Percentiles rank a stretch among this genome's conserved stretches.
phyloP scores from a whole-genome alignment of 2,329 filamentous ascomycete genomes.

The Alternaria solani region DNA sequence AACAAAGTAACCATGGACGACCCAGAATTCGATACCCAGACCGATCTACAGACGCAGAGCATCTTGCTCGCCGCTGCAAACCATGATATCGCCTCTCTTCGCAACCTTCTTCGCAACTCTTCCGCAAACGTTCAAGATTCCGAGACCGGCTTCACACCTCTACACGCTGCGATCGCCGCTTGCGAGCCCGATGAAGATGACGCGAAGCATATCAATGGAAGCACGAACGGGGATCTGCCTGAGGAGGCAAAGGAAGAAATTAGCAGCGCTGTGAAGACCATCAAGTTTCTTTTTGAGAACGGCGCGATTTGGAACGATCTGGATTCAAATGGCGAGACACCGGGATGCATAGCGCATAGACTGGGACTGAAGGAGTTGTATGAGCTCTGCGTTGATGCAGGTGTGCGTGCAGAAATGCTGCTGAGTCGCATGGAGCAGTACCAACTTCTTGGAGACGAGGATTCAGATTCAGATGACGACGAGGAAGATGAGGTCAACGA shows the following conservation, averaged over 20 bases:
- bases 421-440: slow-evolving; percentile 85
- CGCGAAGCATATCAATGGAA: slow-evolving; percentile 43
- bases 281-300: slow-evolving; percentile 80
- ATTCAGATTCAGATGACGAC: slow-evolving; percentile 58
- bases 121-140: slow-evolving; percentile 81
- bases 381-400: slow-evolving; percentile 83
- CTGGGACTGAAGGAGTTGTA: slow-evolving; percentile 77
- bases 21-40: slow-evolving; percentile 47
- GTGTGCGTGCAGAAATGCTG: slow-evolving; percentile 87
- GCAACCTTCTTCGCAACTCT: slow-evolving; percentile 70
- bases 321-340: slow-evolving; percentile 85
- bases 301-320: slow-evolving; percentile 99
- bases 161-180: slow-evolving; percentile 86
- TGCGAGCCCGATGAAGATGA: slow-evolving; percentile 53
- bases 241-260: slow-evolving; percentile 47
- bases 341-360: slow-evolving; percentile 80
- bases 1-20: slow-evolving; percentile 38
- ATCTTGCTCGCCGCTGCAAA: slow-evolving; percentile 72
- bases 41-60: slow-evolving; percentile 61
- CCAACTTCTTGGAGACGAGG: slow-evolving; percentile 71
- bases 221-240: slow-evolving; percentile 35
- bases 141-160: slow-evolving; percentile 82
- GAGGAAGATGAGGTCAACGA: slow-evolving; percentile 51
- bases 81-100: slow-evolving; percentile 73
- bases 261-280: slow-evolving; percentile 69